Conservation (phyloP, 208 protist species). For the Phytomonas serpens region DNA sequence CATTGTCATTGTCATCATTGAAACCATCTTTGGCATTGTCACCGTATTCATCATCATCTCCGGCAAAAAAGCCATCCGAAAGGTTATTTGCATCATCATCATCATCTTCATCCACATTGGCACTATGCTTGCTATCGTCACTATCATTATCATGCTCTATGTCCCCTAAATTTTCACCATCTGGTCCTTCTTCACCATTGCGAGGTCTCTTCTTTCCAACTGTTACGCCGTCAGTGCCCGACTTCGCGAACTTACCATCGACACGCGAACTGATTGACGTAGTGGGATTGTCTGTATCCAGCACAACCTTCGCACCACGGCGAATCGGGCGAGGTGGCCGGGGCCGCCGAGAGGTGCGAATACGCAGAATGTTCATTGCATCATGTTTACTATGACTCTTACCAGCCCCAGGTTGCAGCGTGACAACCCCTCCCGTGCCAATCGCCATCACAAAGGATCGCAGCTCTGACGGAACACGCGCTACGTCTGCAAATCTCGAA, state of each 20-base stretch:
- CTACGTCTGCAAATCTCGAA: neutral
- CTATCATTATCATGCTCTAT: too few relatives aligned
- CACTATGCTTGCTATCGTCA: neutral
- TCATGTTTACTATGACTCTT: constrained; percentile 15
- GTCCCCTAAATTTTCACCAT: neutral
- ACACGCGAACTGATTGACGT: neutral
- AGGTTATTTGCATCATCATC: constrained; percentile 45
- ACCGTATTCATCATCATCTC: constrained; percentile 57
- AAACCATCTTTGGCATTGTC: constrained; percentile 23
- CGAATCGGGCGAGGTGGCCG: constrained; percentile 43
- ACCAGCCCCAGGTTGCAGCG: neutral
- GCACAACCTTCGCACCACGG: constrained; percentile 56
- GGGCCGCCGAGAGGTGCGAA: constrained; percentile 33
- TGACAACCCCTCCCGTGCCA: neutral
- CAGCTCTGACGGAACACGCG: neutral
- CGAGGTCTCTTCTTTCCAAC: constrained; percentile 2
- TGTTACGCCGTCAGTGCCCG: neutral
- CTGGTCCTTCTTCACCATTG: neutral
- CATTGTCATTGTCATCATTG: constrained; percentile 36
- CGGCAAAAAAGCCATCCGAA: constrained; percentile 25
- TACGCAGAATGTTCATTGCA: constrained; percentile 21
- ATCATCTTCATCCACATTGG: neutral
- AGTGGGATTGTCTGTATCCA: constrained; percentile 10
- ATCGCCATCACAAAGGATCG: neutral
- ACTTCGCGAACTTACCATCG: neutral